Percentiles rank a stretch among this genome's conserved stretches.
phyloP scores from a whole-genome alignment of 352 stramenopile genomes.

The Phytophthora ohioensis region DNA sequence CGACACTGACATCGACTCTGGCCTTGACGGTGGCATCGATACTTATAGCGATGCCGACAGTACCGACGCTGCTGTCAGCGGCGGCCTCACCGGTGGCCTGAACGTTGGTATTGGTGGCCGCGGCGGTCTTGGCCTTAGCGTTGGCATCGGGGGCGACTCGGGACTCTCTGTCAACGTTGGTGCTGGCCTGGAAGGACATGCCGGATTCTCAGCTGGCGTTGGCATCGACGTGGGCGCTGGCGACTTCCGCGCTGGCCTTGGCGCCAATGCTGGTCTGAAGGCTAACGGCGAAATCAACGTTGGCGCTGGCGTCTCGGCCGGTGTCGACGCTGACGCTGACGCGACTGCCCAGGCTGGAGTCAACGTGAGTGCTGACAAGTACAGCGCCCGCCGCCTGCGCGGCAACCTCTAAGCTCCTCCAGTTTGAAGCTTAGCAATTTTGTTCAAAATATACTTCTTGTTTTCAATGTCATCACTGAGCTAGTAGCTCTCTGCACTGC shows the following conservation, averaged over 20 bases:
- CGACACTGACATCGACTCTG: not conserved
- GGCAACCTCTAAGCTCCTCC: not conserved
- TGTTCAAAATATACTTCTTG: not conserved
- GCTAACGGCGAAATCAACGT: not conserved
- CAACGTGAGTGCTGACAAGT: not conserved
- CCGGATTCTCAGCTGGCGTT: constrained; percentile 6
- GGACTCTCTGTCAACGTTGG: constrained; percentile 4
- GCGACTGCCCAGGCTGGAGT: not conserved
- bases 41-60: not conserved
- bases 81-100: not conserved
- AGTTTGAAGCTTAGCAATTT: not conserved
- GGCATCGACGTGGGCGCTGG: not conserved
- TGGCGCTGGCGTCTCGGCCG: not conserved
- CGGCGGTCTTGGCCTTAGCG: not conserved
- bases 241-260: constrained; percentile 2
- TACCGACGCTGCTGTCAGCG: not conserved
- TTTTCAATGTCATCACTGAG: not conserved
- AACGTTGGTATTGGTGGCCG: not conserved
- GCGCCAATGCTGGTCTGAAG: constrained; percentile 10
- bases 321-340: not conserved
- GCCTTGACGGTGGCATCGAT: not conserved
- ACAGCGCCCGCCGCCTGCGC: constrained; percentile 12
- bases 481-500: too few relatives aligned
- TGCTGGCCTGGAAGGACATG: not conserved
- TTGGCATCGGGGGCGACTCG: not conserved